Conservation (phyloP, 306 rosid genomes). For the Geum urbanum region DNA sequence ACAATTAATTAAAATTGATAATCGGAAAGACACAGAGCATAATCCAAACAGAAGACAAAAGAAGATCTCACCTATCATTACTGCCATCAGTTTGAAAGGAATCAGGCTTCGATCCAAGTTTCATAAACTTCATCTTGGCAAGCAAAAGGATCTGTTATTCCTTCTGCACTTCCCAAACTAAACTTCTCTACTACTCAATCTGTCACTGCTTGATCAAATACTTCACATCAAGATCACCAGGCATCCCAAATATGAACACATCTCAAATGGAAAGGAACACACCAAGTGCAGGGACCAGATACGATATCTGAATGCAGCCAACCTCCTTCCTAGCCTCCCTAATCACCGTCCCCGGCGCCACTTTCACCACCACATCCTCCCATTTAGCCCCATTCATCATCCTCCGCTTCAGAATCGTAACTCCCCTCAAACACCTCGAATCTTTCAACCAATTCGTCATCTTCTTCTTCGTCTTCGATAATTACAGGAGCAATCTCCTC, state of each 20-base stretch:
- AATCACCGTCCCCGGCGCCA: no score
- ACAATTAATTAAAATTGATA: background rate
- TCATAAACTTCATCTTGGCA: no score
- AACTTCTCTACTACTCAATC: no score
- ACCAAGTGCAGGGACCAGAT: conserved; percentile 43
- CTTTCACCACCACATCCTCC: no score
- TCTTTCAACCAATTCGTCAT: background rate
- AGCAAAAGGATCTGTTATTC: no score
- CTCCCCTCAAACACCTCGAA: conserved; percentile 33
- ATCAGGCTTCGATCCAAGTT: no score
- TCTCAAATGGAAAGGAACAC: conserved; percentile 31
- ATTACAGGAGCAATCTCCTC: conserved; percentile 24
- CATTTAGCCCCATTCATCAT: no score
- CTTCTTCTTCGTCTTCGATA: conserved; percentile 27
- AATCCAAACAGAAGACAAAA: no score
- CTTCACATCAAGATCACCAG: conserved; percentile 26
- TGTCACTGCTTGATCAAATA: conserved; percentile 37
- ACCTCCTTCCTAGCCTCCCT: no score
- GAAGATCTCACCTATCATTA: no score
- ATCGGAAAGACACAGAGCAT: conserved; percentile 7
- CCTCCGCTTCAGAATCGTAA: conserved; percentile 32
- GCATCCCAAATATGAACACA: no score
- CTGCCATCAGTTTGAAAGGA: conserved; percentile 36
- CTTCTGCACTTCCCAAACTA: no score
- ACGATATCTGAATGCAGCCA: conserved; percentile 33